These are phyloP conservation scores for Cyberlindnera euphorbiae DNA, from an alignment of 805 yeast genomes.

Conservation along the genomic window DNA sequence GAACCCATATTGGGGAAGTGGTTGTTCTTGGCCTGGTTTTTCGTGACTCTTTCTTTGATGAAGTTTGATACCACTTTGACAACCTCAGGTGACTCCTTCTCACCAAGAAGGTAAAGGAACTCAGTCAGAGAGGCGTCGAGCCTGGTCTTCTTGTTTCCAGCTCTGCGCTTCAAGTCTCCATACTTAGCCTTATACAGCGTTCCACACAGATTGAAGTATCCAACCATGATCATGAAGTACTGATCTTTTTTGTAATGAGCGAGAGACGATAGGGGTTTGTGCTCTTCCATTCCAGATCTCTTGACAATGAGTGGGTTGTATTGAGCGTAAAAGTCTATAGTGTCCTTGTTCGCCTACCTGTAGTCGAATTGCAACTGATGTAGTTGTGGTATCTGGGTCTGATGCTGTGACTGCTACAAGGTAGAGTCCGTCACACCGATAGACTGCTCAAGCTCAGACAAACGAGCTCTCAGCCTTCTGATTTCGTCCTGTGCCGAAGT, in stretches of 20 bases:
- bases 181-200: constrained; percentile 13
- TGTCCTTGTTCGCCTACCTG: constrained; percentile 15
- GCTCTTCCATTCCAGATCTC: constrained; percentile 25
- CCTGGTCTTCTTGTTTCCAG: constrained; percentile 16
- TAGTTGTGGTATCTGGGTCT: no score
- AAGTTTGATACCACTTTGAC: constrained; percentile 16
- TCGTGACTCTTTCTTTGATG: constrained; percentile 17
- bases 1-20: constrained; percentile 12
- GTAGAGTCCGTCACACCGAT: no score
- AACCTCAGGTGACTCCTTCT: constrained; percentile 19
- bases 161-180: constrained; percentile 9
- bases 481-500: constrained; percentile 13
- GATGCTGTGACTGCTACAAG: background rate
- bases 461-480: constrained; percentile 8
- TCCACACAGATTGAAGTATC: constrained; percentile 20
- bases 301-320: constrained; percentile 20
- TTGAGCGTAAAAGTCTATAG: constrained; percentile 18
- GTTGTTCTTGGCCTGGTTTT: constrained; percentile 7
- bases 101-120: constrained; percentile 20
- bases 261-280: constrained; percentile 20
- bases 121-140: constrained; percentile 22
- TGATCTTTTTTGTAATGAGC: constrained; percentile 22
- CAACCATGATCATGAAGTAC: constrained; percentile 18
- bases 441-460: constrained; percentile 5
- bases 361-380: constrained; percentile 1